Evolutionary conservation across 345 rosid species (phyloP), one percentile per base, ranked within the genome.

Genomic region (Linum usitatissimum): DNA sequence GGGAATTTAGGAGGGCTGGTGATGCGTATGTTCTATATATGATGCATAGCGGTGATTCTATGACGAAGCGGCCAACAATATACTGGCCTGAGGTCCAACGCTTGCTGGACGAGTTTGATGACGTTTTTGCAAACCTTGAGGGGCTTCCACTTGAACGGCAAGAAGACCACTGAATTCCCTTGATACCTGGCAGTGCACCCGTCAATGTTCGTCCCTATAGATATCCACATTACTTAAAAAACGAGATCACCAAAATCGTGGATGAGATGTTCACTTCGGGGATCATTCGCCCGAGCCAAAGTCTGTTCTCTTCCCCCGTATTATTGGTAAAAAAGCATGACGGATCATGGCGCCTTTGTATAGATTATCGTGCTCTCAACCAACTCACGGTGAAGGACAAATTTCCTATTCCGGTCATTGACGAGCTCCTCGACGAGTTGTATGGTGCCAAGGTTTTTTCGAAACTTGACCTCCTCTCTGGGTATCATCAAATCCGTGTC

Each of bases 231-330:
- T 60, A 5, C 2, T 48, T 30, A 60, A 60, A 40, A 60, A 38
- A 30, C 6, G 64, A 60, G 51, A 30, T 60, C 3, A 18, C 28
- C 28, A 23, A 60, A n/a, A 18, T 14, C 8, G 0, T 18, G 34
- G 39, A 54, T 18, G 18, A 54, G 3, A 54, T 54, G 57, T 9
- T 54, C 3, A 2, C 9, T 49, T 14, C 21, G 9, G 23, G 57
- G 6, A 17, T 34, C 8, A 9, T 38, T 3, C 30, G 1, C 9
- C 31, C n/a, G 9, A 63, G 56, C 19, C 18, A 45, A 7, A 45
- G 56, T 17, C 6, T n/a, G 28, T 63, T 63, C 34, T 45, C 66
- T 0, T 63, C 66, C 30, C 66, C 21, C 12, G 14, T 42, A 17
- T 17, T 61, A 12, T n/a, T 54, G 4, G 57, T 54, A 9, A 54